These are phyloP conservation scores for Mrakia blollopis DNA, from an alignment of 768 basidiomycete species.

Conservation along the genomic window DNA sequence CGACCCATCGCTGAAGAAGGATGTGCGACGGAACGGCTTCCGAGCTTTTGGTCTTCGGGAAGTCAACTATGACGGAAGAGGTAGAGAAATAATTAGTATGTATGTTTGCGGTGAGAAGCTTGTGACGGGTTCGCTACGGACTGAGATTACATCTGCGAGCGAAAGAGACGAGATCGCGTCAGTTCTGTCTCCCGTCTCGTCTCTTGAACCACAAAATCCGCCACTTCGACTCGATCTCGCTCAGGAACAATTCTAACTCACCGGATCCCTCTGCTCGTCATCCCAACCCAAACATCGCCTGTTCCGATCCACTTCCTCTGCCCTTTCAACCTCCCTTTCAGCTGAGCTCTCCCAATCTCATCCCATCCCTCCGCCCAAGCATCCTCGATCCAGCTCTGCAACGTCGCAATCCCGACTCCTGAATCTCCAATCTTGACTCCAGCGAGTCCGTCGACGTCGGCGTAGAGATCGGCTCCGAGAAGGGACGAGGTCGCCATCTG, in stretches of 20 bases:
- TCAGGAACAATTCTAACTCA: background rate
- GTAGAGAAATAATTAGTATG: too few species aligned
- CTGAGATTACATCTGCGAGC: background rate
- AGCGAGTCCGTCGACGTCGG: background rate
- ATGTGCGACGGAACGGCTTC: constrained; percentile 12
- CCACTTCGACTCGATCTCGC: background rate
- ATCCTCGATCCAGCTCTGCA: constrained; percentile 29
- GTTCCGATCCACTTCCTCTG: constrained; percentile 29
- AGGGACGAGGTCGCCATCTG: constrained; percentile 27
- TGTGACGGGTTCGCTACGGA: too few species aligned
- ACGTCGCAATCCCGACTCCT: constrained; percentile 13
- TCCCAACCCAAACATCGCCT: constrained; percentile 28
- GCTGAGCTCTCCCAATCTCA: constrained; percentile 15
- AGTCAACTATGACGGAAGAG: constrained; percentile 16
- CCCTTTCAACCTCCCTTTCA: constrained; percentile 18
- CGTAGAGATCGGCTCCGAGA: background rate
- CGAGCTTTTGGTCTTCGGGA: constrained; percentile 10
- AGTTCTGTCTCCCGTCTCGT: background rate
- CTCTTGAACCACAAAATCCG: background rate
- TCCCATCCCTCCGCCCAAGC: constrained; percentile 27
- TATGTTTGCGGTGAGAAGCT: background rate
- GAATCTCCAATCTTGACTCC: background rate
- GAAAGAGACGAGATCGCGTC: background rate
- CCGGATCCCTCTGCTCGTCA: constrained; percentile 20
- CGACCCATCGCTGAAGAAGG: constrained; percentile 27